A percentile compares a stretch with the other conserved stretches of the same genome.
phyloP scores from a whole-genome alignment of 768 basidiomycete genomes.

The Galerina marginata region DNA sequence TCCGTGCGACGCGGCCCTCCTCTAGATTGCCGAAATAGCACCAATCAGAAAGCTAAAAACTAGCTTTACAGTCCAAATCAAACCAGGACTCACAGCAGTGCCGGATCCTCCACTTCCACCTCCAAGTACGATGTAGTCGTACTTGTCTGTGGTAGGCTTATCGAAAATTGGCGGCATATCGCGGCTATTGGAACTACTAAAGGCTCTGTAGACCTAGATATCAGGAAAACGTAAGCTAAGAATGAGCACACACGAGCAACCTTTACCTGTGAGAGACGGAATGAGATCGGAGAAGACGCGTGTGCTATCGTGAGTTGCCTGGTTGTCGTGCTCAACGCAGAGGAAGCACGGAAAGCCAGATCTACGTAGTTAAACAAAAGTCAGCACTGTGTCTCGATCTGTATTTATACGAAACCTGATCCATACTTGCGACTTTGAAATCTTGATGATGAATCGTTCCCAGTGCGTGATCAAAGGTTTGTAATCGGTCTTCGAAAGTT shows the following conservation, averaged over 20 bases:
- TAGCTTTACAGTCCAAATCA: neutral
- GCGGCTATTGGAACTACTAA: constrained; percentile 36
- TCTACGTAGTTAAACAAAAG: constrained; percentile 14
- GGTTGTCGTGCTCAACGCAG: neutral
- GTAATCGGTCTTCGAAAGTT: neutral
- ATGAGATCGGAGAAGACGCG: constrained; percentile 5
- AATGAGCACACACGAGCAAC: neutral
- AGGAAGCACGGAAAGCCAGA: constrained; percentile 25
- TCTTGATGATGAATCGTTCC: constrained; percentile 7
- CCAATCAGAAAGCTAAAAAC: neutral
- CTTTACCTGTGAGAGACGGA: constrained; percentile 28
- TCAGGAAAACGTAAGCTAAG: neutral
- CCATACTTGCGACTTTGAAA: neutral
- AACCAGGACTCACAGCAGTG: constrained; percentile 64
- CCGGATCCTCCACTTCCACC: constrained; percentile 95
- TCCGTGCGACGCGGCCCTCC: constrained; percentile 90
- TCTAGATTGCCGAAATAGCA: constrained; percentile 46
- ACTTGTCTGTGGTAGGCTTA: constrained; percentile 66
- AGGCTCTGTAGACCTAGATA: constrained; percentile 39
- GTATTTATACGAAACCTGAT: constrained; percentile 10
- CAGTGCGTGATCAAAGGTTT: constrained; percentile 10
- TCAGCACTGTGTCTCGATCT: neutral
- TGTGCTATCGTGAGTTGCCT: constrained; percentile 10
- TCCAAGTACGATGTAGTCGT: constrained; percentile 89
- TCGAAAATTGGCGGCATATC: constrained; percentile 75